Conservation (phyloP, 2,329 filamentous ascomycete genomes). For the Aspergillus versicolor region DNA sequence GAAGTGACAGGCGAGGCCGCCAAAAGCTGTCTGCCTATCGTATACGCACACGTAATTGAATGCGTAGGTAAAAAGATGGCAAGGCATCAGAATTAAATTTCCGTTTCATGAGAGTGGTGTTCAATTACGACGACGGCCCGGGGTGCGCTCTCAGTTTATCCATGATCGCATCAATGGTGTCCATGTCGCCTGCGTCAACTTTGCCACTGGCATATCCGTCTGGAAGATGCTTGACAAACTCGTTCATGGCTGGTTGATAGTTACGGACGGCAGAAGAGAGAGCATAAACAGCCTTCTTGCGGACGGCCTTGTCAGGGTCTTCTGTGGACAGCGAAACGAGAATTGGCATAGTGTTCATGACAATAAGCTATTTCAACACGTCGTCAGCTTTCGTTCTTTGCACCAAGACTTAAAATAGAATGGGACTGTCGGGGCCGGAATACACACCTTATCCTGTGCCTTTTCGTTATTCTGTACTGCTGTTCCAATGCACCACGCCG, state of each 20-base stretch:
- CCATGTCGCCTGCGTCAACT: conserved; percentile 85
- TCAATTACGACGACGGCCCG: conserved; percentile 27
- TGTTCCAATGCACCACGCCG: conserved; percentile 91
- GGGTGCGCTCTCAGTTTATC: conserved; percentile 58
- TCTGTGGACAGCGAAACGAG: conserved; percentile 66
- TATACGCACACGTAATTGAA: background rate
- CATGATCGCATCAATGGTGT: conserved; percentile 75
- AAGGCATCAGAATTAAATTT: conserved; percentile 1
- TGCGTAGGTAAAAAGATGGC: background rate
- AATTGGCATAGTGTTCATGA: conserved; percentile 65
- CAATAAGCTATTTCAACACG: conserved; percentile 45
- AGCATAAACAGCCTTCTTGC: conserved; percentile 86
- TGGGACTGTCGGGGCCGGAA: too few species aligned
- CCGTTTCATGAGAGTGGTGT: background rate
- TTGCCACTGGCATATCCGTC: conserved; percentile 58
- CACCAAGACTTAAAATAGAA: too few species aligned
- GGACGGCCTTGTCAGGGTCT: conserved; percentile 62
- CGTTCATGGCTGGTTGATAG: conserved; percentile 73
- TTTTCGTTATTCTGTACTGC: conserved; percentile 94
- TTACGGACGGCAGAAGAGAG: conserved; percentile 85
- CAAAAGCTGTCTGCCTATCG: background rate
- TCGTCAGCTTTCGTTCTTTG: background rate
- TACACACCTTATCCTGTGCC: conserved; percentile 69
- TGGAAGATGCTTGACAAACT: conserved; percentile 66
- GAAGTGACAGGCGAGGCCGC: background rate